Evolutionary conservation across 1,284 basidiomycete species (phyloP).

Genomic region (Taiwanofungus camphoratus): DNA sequence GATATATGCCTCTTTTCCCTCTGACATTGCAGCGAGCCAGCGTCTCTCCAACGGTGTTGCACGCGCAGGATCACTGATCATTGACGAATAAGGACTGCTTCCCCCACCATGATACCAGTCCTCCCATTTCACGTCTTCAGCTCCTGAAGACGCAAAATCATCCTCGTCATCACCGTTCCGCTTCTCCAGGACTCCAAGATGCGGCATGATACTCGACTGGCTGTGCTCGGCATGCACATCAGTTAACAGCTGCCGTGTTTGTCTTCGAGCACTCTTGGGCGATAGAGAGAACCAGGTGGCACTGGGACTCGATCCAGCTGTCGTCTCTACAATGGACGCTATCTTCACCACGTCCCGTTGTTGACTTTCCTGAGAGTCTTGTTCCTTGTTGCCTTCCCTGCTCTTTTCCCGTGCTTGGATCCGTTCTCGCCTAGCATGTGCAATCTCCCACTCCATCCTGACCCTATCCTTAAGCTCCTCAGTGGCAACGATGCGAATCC

Average conservation of each 20-base stretch:
- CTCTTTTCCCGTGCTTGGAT: constrained; percentile 20
- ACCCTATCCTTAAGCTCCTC: constrained; percentile 69
- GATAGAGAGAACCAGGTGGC: constrained; percentile 39
- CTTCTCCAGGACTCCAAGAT: constrained; percentile 16
- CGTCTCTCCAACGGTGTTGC: constrained; percentile 71
- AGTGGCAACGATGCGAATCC: constrained; percentile 80
- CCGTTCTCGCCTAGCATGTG: constrained; percentile 32
- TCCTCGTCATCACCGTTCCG: constrained; percentile 25
- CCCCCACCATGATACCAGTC: constrained; percentile 43
- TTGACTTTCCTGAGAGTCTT: constrained; percentile 7
- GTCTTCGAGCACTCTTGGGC: constrained; percentile 41
- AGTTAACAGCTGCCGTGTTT: constrained; percentile 38
- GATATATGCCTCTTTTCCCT: constrained; percentile 63
- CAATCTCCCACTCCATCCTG: constrained; percentile 39
- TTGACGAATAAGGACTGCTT: constrained; percentile 40
- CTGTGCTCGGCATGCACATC: constrained; percentile 30
- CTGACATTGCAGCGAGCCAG: constrained; percentile 82
- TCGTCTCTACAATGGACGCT: constrained; percentile 15
- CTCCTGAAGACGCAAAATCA: constrained; percentile 26
- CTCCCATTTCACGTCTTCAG: constrained; percentile 39
- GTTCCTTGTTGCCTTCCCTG: constrained; percentile 19
- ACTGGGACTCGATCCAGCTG: constrained; percentile 21
- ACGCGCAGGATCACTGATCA: constrained; percentile 79
- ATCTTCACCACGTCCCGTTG: constrained; percentile 14
- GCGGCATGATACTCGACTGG: constrained; percentile 5